Evolutionary conservation across 441 rosid genomes (phyloP).

Genomic region (Caryocar brasiliense): DNA sequence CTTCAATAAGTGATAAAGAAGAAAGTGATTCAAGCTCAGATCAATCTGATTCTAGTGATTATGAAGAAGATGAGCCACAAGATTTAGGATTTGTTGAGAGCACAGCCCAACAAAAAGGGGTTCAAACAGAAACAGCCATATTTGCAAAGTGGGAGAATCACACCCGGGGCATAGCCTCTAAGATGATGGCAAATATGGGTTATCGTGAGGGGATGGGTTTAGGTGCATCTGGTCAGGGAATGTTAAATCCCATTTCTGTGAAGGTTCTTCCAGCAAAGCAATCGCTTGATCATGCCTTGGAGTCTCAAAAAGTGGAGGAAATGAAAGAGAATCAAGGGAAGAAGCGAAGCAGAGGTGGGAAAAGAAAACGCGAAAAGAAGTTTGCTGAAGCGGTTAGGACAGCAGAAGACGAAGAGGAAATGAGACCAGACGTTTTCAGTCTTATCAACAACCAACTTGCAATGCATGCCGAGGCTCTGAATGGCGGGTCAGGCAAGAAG

Average conservation of each 20-base stretch:
- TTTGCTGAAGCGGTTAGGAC: conserved; percentile 60
- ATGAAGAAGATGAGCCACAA: conserved; percentile 43
- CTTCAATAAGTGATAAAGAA: conserved; percentile 50
- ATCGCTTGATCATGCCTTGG: conserved; percentile 68
- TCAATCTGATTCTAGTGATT: conserved; percentile 48
- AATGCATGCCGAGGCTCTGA: conserved; percentile 27
- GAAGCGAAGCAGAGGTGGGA: conserved; percentile 83
- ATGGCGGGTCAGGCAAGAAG: conserved; percentile 31
- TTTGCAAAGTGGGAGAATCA: conserved; percentile 97
- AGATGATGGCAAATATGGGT: conserved; percentile 97
- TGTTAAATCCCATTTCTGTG: conserved; percentile 63
- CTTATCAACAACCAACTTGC: conserved; percentile 71
- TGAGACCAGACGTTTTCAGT: conserved; percentile 68
- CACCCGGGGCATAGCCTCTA: conserved; percentile 88
- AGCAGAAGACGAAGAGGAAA: conserved; percentile 46
- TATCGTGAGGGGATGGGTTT: conserved; percentile 91
- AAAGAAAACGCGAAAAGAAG: conserved; percentile 75
- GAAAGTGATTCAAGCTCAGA: conserved; percentile 49
- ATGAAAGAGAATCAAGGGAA: conserved; percentile 32
- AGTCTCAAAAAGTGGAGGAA: conserved; percentile 37
- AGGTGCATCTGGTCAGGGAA: conserved; percentile 83
- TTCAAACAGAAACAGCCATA: conserved; percentile 65
- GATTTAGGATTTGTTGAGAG: conserved; percentile 68
- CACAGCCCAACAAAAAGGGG: conserved; percentile 45
- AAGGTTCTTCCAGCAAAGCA: conserved; percentile 76